These are phyloP conservation scores for Brassica rapa DNA, from an alignment of 345 rosid species.

Conservation along the genomic window DNA sequence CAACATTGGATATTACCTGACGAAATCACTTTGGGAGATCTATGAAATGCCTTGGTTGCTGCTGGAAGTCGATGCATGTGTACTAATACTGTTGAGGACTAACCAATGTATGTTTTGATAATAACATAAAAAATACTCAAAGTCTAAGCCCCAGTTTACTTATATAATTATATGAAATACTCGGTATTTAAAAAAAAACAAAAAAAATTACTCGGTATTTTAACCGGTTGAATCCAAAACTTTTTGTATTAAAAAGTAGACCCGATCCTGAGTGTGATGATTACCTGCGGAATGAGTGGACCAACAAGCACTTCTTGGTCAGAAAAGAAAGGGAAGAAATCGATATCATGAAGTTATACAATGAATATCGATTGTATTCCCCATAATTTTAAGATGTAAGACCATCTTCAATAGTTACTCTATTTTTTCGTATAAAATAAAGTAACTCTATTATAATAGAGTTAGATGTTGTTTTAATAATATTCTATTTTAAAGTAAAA, in stretches of 20 bases:
- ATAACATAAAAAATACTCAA: not conserved
- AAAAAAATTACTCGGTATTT: not conserved
- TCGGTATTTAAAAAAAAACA: not conserved
- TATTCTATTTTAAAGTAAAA: no score
- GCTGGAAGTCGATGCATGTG: not conserved
- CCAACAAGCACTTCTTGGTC: not conserved
- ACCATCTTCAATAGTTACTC: no score
- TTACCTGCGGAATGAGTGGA: not conserved
- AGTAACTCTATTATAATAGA: no score
- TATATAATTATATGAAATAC: not conserved
- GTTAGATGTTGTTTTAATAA: no score
- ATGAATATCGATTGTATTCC: conserved; percentile 2
- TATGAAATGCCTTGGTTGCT: not conserved
- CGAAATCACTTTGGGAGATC: not conserved
- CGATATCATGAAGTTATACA: not conserved
- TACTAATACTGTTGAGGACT: not conserved
- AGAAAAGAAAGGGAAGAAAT: not conserved
- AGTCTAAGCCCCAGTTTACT: not conserved
- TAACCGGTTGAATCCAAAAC: not conserved
- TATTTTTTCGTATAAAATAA: no score
- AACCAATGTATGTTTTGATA: not conserved
- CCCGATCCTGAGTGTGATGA: not conserved
- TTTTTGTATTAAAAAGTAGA: not conserved
- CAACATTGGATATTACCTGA: not conserved
- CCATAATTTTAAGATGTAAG: conserved; percentile 14